Evolutionary conservation across 768 basidiomycete genomes (phyloP), one percentile per base, ranked within the genome.

Genomic region (Mycena rosella): DNA sequence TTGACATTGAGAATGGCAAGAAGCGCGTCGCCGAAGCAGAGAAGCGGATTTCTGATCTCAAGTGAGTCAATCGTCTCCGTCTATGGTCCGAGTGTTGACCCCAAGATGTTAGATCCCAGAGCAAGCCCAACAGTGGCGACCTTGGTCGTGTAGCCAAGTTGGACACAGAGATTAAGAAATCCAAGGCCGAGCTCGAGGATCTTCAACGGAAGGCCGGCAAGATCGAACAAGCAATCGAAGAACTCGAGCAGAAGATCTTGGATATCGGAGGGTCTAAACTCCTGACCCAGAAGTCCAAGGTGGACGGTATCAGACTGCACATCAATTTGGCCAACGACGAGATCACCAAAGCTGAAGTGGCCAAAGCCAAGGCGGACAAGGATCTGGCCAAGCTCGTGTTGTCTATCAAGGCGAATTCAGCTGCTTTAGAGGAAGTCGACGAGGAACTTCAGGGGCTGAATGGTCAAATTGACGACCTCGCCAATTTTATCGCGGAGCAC

Each of bases 291-390:
- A 96, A 96, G 74, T 96, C 96, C 53, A 94, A 91, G 68, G 96
- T 99, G 42, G 91, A 95, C 13, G 95, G 95, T 17, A 87, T 96
- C 74, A 89, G 90, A 73, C 82, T 94, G 56, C 89, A 94, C 74
- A 95, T 98, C 78, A 89, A 89, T 61, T 82, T 97, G 54, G 89
- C 94, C 42, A 93, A 91, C 76, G 95, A 96, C 55, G 93, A 94
- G 74, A 93, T 98, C 74, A 97, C 96, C 44, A 98, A 95, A 78
- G 95, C 96, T 1, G 96, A 99, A 77, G 94, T 98, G 10, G 89
- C 91, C 0, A 92, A 89, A 75, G 88, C 89, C 10, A 98, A 97
- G 73, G 94, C 95, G 0, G 88, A 92, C 77, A 95, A 96, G 73
- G 97, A 99, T 74, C 78, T 86, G 18, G 83, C 82, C 58, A 97